A percentile compares a stretch with the other conserved stretches of the same genome.
These are phyloP conservation scores for Candida odintsovae DNA, from an alignment of 805 yeast genomes.

Conservation along the genomic window DNA sequence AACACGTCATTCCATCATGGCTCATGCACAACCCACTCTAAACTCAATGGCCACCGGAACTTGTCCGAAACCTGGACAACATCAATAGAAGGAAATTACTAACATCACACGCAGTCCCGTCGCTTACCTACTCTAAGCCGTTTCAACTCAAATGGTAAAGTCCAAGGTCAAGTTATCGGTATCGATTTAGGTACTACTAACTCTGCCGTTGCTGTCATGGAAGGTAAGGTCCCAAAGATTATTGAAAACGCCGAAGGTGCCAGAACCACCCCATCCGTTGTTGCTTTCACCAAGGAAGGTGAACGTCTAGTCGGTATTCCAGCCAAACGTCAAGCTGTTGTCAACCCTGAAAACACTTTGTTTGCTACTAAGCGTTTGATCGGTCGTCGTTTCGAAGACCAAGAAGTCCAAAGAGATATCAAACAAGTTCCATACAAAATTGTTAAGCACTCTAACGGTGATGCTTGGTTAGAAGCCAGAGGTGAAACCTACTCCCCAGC, in stretches of 20 bases:
- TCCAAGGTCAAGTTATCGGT: slow-evolving; percentile 55
- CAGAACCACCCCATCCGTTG: slow-evolving; percentile 53
- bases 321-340: slow-evolving; percentile 75
- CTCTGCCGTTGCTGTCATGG: slow-evolving; percentile 69
- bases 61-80: background rate
- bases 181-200: slow-evolving; percentile 85
- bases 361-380: slow-evolving; percentile 80
- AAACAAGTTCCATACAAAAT: slow-evolving; percentile 60
- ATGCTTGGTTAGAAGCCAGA: slow-evolving; percentile 55
- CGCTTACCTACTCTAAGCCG: slow-evolving; percentile 30
- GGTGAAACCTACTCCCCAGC: slow-evolving; percentile 55
- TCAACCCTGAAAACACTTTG: slow-evolving; percentile 74
- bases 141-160: slow-evolving; percentile 44
- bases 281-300: slow-evolving; percentile 54
- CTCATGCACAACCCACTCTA: background rate
- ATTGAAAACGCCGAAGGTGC: slow-evolving; percentile 78
- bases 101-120: slow-evolving; percentile 16
- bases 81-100: slow-evolving; percentile 3
- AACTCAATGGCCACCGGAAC: background rate
- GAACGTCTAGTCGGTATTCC: slow-evolving; percentile 58
- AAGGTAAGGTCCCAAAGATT: slow-evolving; percentile 50
- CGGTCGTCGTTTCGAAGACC: slow-evolving; percentile 66
- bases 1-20: background rate
- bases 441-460: slow-evolving; percentile 54
- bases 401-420: slow-evolving; percentile 68